Evolutionary conservation across 441 rosid species (phyloP), one percentile per base, ranked within the genome.

Genomic region (Erodium texanum): DNA sequence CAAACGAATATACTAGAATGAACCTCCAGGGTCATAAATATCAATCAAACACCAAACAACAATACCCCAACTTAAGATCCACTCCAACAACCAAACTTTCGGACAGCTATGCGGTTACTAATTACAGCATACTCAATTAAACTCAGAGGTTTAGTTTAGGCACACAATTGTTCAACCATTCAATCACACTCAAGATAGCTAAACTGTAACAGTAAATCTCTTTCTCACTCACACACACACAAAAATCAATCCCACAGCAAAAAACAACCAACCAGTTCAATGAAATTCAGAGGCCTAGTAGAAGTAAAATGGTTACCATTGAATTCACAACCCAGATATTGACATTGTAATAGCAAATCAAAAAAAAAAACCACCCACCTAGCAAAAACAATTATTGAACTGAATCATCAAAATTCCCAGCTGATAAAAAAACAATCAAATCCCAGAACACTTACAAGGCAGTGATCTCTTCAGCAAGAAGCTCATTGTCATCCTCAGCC

Each of bases 391-490:
- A 15, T 50, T 20, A 27, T 24, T 7, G 2, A 27, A 16, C 65
- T 27, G 3, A n/a, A 27, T n/a, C 16, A 24, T 5, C 22, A 15
- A 12, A 63, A 7, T 20, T 10, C 24, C 12, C 52, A 22, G 54
- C 15, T 9, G 50, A 27, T n/a, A 20, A 3, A 20, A 3, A 48
- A 15, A 50, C 16, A 23, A 15, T 0, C 10, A 56, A 8, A 29
- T 8, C 48, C 43, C 22, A n/a, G 19, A 24, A 7, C 9, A 81
- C 87, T 81, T 84, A 93, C 99, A 93, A 80, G 80, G 93, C 99
- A 68, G 99, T 94, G 82, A 91, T 89, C 71, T 94, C 99, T 61
- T 94, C 96, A 16, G 92, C 72, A 27, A 94, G 96, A 76, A 89
- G 96, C 75, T 91, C 99, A 58, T 84, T 88, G 23, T 86, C 89